phyloP scores from a whole-genome alignment of 1,284 basidiomycete species.

The Blastosporella zonata region DNA sequence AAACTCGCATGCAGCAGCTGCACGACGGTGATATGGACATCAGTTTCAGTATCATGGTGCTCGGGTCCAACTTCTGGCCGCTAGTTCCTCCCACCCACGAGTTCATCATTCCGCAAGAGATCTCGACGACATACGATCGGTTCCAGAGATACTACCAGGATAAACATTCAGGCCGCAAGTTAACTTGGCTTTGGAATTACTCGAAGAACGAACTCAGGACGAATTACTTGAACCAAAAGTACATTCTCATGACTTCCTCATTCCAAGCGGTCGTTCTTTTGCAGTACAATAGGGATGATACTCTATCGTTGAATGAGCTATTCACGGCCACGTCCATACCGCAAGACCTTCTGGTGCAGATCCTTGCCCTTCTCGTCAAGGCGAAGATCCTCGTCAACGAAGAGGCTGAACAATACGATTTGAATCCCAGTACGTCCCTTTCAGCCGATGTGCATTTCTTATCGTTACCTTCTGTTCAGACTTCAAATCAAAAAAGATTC shows the following conservation, averaged over 20 bases:
- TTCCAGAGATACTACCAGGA: slow-evolving; percentile 93
- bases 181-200: slow-evolving; percentile 97
- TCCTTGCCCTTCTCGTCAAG: slow-evolving; percentile 76
- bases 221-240: slow-evolving; percentile 85
- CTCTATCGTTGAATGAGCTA: slow-evolving; percentile 73
- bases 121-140: slow-evolving; percentile 83
- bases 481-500: slow-evolving; percentile 97
- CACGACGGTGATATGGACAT: slow-evolving; percentile 76
- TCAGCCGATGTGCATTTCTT: neutral
- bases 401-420: slow-evolving; percentile 78
- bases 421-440: slow-evolving; percentile 68
- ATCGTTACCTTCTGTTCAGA: slow-evolving; percentile 38
- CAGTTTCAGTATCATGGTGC: slow-evolving; percentile 90
- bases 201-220: slow-evolving; percentile 89
- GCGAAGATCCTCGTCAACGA: slow-evolving; percentile 79
- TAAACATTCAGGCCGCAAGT: slow-evolving; percentile 91
- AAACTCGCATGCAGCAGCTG: slow-evolving; percentile 85
- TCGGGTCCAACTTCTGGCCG: slow-evolving; percentile 97
- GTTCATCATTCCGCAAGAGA: slow-evolving; percentile 87
- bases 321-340: slow-evolving; percentile 74
- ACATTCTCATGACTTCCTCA: slow-evolving; percentile 85
- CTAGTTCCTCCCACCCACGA: slow-evolving; percentile 80
- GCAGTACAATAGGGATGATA: slow-evolving; percentile 86
- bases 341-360: slow-evolving; percentile 72
- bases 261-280: slow-evolving; percentile 89